Percentiles rank a stretch among this genome's conserved stretches.
Evolutionary conservation across 257 asterid species (phyloP).

Genomic region (Prunella vulgaris): DNA sequence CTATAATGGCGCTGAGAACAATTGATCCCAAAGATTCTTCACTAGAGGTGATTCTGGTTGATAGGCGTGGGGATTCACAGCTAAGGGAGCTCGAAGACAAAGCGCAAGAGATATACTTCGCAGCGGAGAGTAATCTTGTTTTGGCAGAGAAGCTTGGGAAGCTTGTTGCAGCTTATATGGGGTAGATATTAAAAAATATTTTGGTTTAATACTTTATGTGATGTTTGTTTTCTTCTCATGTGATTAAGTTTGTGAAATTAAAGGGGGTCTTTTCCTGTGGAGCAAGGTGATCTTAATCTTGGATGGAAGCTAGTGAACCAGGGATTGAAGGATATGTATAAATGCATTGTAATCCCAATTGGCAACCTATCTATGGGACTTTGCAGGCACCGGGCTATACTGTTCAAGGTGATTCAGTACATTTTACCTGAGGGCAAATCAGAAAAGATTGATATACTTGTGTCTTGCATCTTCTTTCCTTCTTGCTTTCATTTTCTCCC

Average conservation of each 20-base stretch:
- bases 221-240: conserved; percentile 17
- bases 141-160: conserved; percentile 83
- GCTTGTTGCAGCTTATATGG: conserved; percentile 92
- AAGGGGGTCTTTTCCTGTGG: conserved; percentile 88
- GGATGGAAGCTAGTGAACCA: conserved; percentile 68
- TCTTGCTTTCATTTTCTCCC: not conserved
- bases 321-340: conserved; percentile 54
- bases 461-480: too few relatives aligned
- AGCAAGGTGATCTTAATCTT: conserved; percentile 79
- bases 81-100: conserved; percentile 92
- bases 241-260: conserved; percentile 30
- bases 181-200: conserved; percentile 40
- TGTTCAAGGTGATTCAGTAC: conserved; percentile 68
- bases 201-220: not conserved
- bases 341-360: conserved; percentile 77
- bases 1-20: conserved; percentile 62
- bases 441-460: too few relatives aligned
- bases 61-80: conserved; percentile 72
- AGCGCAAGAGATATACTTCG: conserved; percentile 80
- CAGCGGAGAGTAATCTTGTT: conserved; percentile 61
- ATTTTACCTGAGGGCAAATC: not conserved
- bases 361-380: conserved; percentile 84
- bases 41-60: conserved; percentile 80
- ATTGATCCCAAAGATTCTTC: conserved; percentile 59
- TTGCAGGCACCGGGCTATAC: conserved; percentile 94